A percentile compares a stretch with the other conserved stretches of the same genome.
These are phyloP conservation scores for Xylariaceae sp. DNA, from an alignment of 2,329 filamentous ascomycete species.

Conservation along the genomic window DNA sequence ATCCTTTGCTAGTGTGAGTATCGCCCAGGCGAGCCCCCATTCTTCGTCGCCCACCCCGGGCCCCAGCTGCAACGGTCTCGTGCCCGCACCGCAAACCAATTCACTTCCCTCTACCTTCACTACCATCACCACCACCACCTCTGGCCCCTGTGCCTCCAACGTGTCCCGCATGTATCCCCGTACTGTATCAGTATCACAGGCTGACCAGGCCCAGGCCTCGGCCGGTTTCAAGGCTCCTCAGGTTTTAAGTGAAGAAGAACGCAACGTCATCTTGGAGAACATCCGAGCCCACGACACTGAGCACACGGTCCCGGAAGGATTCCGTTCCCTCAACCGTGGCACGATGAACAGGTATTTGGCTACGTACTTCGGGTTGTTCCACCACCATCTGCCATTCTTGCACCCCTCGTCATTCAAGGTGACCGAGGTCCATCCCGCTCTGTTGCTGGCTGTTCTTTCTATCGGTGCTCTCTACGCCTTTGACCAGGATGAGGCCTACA, in stretches of 20 bases:
- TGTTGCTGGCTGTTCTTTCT: constrained; percentile 85
- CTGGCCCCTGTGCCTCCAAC: constrained; percentile 9
- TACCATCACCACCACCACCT: constrained; percentile 62
- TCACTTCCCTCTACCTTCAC: constrained; percentile 66
- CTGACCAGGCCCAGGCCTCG: constrained; percentile 67
- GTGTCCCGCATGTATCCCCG: constrained; percentile 39
- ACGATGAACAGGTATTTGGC: constrained; percentile 88
- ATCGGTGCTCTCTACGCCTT: constrained; percentile 96
- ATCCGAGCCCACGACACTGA: constrained; percentile 79
- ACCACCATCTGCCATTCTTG: constrained; percentile 93
- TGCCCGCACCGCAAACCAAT: constrained; percentile 64
- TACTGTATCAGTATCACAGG: constrained; percentile 43
- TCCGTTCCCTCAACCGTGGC: constrained; percentile 76
- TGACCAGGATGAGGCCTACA: constrained; percentile 93
- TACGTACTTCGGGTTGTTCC: constrained; percentile 95
- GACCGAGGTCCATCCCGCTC: constrained; percentile 71
- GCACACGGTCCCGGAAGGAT: constrained; percentile 78
- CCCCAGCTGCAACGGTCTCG: constrained; percentile 55
- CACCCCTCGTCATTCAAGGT: constrained; percentile 89
- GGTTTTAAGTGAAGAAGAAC: constrained; percentile 78
- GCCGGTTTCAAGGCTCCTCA: constrained; percentile 71
- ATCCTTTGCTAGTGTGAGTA: constrained; percentile 57
- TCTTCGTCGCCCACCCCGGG: constrained; percentile 62
- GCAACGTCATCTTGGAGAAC: constrained; percentile 79
- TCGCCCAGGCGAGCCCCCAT: constrained; percentile 52